phyloP scores from a whole-genome alignment of 177 flowering plant species.

The Vitis hybrid region DNA sequence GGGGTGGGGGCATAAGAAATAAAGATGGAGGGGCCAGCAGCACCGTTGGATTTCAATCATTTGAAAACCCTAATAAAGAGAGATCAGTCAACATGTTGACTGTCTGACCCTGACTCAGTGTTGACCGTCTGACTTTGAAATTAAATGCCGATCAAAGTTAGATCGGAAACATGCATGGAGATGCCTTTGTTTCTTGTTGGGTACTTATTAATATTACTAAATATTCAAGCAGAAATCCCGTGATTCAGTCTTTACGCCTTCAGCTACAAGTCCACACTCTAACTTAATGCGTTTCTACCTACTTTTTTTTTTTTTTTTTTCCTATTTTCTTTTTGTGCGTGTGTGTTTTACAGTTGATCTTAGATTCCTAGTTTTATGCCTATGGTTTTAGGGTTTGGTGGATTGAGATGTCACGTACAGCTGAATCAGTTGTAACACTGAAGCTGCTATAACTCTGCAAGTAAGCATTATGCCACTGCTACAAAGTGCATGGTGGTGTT shows the following conservation, averaged over 20 bases:
- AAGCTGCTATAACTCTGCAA: too few species aligned
- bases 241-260: neutral
- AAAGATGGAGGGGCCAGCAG: conserved; percentile 12
- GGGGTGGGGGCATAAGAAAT: neutral
- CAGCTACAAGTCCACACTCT: neutral
- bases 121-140: conserved; percentile 17
- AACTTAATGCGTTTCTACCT: neutral
- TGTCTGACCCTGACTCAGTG: conserved; percentile 12
- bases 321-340: neutral
- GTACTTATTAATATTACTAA: neutral
- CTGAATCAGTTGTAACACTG: too few species aligned
- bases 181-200: neutral
- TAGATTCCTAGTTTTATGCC: too few species aligned
- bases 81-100: conserved; percentile 11
- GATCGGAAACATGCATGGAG: neutral
- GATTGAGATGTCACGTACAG: too few species aligned
- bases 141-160: neutral
- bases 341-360: too few species aligned
- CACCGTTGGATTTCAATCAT: conserved; percentile 17
- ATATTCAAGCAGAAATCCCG: conserved; percentile 1
- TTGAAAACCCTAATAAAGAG: neutral
- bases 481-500: too few species aligned
- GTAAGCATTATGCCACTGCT: too few species aligned
- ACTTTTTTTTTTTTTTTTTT: neutral
- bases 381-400: too few species aligned